Evolutionary conservation across 1,284 basidiomycete genomes (phyloP).

Genomic region (Cryptococcus sp.): DNA sequence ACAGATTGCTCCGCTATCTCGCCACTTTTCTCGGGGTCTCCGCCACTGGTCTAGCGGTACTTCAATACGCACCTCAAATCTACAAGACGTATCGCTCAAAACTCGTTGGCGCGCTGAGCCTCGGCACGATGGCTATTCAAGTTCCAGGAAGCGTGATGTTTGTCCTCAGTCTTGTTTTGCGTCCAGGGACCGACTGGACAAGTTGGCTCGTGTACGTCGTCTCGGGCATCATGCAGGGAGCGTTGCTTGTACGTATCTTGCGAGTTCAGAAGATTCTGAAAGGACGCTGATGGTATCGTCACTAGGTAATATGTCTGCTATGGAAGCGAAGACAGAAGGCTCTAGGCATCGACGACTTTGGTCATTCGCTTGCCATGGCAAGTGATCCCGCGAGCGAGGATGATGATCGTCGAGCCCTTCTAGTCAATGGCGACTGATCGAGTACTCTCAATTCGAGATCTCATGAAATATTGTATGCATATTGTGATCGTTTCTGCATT

Average conservation of each 20-base stretch:
- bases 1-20: constrained; percentile 63
- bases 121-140: constrained; percentile 91
- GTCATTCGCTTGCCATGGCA: constrained; percentile 59
- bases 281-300: not conserved
- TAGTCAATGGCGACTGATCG: constrained; percentile 9
- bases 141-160: constrained; percentile 88
- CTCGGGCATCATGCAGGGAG: constrained; percentile 81
- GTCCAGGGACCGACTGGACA: constrained; percentile 82
- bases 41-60: constrained; percentile 71
- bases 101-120: constrained; percentile 86
- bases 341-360: constrained; percentile 91
- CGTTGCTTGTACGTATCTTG: constrained; percentile 60
- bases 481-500: not conserved
- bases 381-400: not conserved
- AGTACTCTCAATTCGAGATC: not conserved
- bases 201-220: constrained; percentile 84
- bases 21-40: constrained; percentile 85
- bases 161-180: constrained; percentile 77
- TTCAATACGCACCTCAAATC: constrained; percentile 89
- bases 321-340: constrained; percentile 76
- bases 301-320: constrained; percentile 66
- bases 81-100: constrained; percentile 72
- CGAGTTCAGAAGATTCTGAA: not conserved
- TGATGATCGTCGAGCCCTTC: constrained; percentile 8
- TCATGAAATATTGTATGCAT: constrained; percentile 14